Evolutionary conservation across 768 basidiomycete species (phyloP).

Genomic region (Ramaria sp.): DNA sequence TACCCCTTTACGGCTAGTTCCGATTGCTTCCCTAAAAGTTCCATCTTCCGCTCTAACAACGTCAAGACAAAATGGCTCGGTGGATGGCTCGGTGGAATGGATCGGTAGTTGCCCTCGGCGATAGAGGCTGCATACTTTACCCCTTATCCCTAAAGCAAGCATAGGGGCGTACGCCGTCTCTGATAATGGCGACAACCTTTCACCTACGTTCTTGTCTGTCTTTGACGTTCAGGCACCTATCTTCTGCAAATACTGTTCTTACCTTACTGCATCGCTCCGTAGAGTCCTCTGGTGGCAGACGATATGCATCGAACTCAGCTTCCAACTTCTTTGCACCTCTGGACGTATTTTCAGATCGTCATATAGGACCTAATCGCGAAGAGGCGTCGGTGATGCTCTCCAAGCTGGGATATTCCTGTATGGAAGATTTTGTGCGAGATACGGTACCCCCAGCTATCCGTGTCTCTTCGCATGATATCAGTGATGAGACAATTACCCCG

Average conservation of each 20-base stretch:
- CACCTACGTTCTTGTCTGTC: background rate
- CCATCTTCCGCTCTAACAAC: background rate
- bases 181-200: background rate
- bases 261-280: background rate
- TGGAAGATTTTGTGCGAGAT: constrained; percentile 80
- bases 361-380: constrained; percentile 83
- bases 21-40: background rate
- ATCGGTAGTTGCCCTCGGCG: constrained; percentile 33
- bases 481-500: constrained; percentile 57
- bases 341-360: constrained; percentile 84
- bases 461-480: constrained; percentile 47
- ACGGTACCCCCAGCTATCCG: constrained; percentile 79
- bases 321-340: constrained; percentile 69
- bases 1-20: background rate
- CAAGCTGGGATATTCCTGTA: constrained; percentile 70
- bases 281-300: background rate
- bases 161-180: background rate
- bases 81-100: constrained; percentile 46
- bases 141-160: background rate
- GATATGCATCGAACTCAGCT: background rate
- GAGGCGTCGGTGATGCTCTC: constrained; percentile 79
- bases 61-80: background rate
- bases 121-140: background rate
- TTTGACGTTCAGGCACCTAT: background rate
- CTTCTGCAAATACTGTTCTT: background rate